Evolutionary conservation across 441 rosid species (phyloP), one percentile per base, ranked within the genome.

Genomic region (Breynia disticha): DNA sequence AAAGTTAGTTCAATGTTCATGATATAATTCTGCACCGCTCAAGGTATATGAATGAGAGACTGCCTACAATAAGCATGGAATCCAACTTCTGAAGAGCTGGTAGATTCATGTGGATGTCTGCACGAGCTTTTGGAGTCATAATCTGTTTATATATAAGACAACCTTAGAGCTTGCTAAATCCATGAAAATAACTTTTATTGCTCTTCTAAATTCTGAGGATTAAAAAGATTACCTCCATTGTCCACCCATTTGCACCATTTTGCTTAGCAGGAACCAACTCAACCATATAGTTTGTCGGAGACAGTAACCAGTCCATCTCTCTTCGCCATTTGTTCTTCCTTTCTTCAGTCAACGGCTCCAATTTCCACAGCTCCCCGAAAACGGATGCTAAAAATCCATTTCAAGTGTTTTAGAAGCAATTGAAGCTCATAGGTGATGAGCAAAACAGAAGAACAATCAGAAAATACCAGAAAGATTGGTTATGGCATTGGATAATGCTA

Each of bases 281-380:
- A 53, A 93, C 88, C 95, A 93, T 89, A 62, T 83, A 87, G 68
- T 83, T 84, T 17, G 97, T 78, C 28, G 96, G 96, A 64, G 99
- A 93, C 48, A 89, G 74, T 62, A 93, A 56, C 97, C 99, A 93
- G 63, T 93, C 95, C 87, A 89, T 84, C 78, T 93, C 99, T 70
- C 79, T 74, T 59, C 62, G 57, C 99, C 99, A 93, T 68, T 72
- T 93, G 61, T 58, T 70, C 75, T 79, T 93, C 67, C 76, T 84
- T 67, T 89, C 97, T 67, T 74, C 79, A 21, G 81, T 67, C 43
- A 93, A 67, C 4, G 99, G 99, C 76, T 93, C 96, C 68, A 93
- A 61, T 68, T 89, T 89, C 99, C 97, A 87, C 13, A 84, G 68
- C 74, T 93, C 99, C 52, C 99, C 99, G 19, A 93, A 93, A 52